Percentiles rank a stretch among this genome's conserved stretches.
phyloP scores from a whole-genome alignment of 441 rosid species.

The Manihot esculenta region DNA sequence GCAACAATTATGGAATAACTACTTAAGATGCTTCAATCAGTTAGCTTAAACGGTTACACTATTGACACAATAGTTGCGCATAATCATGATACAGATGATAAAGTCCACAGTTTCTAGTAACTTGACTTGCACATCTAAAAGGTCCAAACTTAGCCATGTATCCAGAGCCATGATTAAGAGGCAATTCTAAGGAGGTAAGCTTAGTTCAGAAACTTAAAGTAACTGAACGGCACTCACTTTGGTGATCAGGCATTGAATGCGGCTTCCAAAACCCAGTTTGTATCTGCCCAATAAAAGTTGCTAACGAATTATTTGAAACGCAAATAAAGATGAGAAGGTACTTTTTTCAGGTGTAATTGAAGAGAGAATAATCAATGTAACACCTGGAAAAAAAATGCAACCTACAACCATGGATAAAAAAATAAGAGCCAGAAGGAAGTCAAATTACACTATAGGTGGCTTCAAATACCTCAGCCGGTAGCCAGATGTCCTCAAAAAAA shows the following conservation, averaged over 20 bases:
- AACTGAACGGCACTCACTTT: slow-evolving; percentile 45
- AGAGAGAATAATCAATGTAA: slow-evolving; percentile 5
- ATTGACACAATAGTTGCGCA: slow-evolving; percentile 6
- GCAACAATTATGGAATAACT: not conserved
- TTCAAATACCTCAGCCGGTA: slow-evolving; percentile 57
- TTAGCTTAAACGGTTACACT: not conserved
- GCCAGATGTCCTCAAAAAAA: slow-evolving; percentile 44
- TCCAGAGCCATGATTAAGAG: slow-evolving; percentile 13
- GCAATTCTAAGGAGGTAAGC: too few species aligned
- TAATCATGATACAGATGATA: slow-evolving; percentile 1
- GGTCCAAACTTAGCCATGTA: not conserved
- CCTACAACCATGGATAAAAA: slow-evolving; percentile 4
- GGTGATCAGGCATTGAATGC: slow-evolving; percentile 48
- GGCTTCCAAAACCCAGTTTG: slow-evolving; percentile 66
- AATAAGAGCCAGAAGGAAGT: slow-evolving; percentile 6
- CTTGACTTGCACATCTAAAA: slow-evolving; percentile 4
- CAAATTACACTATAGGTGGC: not conserved
- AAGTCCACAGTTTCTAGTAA: not conserved
- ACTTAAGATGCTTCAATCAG: not conserved
- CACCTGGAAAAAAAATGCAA: not conserved
- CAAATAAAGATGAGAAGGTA: slow-evolving; percentile 13
- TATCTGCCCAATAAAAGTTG: slow-evolving; percentile 51
- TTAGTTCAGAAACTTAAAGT: slow-evolving; percentile 13
- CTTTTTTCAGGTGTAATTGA: not conserved
- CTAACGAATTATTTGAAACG: slow-evolving; percentile 16